phyloP scores from a whole-genome alignment of 2,329 filamentous ascomycete genomes.

The Trichoderma semiorbis region DNA sequence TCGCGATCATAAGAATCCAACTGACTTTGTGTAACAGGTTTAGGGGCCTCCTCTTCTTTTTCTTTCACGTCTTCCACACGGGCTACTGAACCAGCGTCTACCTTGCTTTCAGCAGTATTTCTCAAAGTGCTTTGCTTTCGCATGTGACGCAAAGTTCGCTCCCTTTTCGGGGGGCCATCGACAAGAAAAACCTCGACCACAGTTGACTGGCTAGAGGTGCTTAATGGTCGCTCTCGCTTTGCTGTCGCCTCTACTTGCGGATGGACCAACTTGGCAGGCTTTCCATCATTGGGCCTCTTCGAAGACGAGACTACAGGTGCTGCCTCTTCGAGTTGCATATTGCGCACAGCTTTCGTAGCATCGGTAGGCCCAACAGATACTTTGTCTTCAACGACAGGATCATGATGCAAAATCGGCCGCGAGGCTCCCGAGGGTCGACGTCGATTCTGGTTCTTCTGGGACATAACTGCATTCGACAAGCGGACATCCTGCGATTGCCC shows the following conservation, averaged over 20 bases:
- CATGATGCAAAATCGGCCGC: constrained; percentile 5
- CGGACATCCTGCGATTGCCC: neutral
- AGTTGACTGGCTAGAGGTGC: constrained; percentile 49
- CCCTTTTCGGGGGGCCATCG: constrained; percentile 44
- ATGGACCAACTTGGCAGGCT: constrained; percentile 16
- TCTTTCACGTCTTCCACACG: constrained; percentile 19
- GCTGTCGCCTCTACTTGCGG: neutral
- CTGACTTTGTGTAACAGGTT: constrained; percentile 28
- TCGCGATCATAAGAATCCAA: constrained; percentile 31
- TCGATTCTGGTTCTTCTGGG: constrained; percentile 51
- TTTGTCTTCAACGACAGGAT: constrained; percentile 44
- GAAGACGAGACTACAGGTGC: constrained; percentile 36
- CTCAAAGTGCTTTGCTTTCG: constrained; percentile 53
- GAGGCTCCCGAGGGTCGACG: constrained; percentile 28
- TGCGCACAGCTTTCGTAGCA: constrained; percentile 48
- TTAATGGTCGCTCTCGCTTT: neutral
- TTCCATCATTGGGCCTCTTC: constrained; percentile 22
- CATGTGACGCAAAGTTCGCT: constrained; percentile 58
- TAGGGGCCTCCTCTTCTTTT: constrained; percentile 23
- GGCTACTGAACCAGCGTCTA: constrained; percentile 17
- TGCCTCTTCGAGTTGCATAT: constrained; percentile 45
- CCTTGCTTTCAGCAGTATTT: constrained; percentile 36
- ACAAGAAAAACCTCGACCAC: constrained; percentile 57
- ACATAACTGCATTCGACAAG: constrained; percentile 20
- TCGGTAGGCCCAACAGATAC: constrained; percentile 47